Base-by-base conservation (phyloP, 2,329 filamentous ascomycete species). In the Nothophoma quercina region DNA sequence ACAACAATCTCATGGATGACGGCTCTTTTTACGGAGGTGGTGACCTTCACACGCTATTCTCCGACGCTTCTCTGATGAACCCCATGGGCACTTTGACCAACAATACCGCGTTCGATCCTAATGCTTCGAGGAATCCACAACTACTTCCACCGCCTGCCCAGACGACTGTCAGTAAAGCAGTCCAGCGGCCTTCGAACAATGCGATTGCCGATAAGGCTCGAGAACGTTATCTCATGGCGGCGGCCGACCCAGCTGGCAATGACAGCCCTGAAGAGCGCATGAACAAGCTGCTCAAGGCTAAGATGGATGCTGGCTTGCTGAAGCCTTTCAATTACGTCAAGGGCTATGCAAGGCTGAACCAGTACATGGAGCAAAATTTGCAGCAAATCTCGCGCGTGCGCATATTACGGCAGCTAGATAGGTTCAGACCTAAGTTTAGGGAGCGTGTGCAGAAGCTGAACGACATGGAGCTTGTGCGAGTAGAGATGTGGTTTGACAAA, bases 281-380 rank as follows among this genome's bases (percentile, higher is more conserved):
- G 90, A 89, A 93, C 68, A 91, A 95, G 64, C 85, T 99, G 6
- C 85, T 99, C 50, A 90, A 89, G 72, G 95, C 95, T 58, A 99
- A 99, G 75, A 96, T 96, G 75, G 93, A 98, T 63, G 95, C 95
- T 1, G 95, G 95, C 1, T 82, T 99, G 68, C 80, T 99, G 52
- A 95, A 93, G 70, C 95, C 95, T 1, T 99, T 99, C 82, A 98
- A 98, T 78, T 99, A 99, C 74, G 91, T 98, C 64, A 96, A 96
- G 69, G 95, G 95, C 10, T 99, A 99, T 74, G 89, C 91, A 9
- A 85, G 92, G 25, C 80, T 99, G 39, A 91, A 92, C 58, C 87
- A 88, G 58, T 99, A 97, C 73, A 93, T 99, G 82, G 92, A 97
- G 68, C 86, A 87, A 53, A 88, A 98, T 70, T 88, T 98, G 71